These are phyloP conservation scores for Cotoneaster glaucophyllus DNA, from an alignment of 306 rosid genomes.

Conservation along the genomic window DNA sequence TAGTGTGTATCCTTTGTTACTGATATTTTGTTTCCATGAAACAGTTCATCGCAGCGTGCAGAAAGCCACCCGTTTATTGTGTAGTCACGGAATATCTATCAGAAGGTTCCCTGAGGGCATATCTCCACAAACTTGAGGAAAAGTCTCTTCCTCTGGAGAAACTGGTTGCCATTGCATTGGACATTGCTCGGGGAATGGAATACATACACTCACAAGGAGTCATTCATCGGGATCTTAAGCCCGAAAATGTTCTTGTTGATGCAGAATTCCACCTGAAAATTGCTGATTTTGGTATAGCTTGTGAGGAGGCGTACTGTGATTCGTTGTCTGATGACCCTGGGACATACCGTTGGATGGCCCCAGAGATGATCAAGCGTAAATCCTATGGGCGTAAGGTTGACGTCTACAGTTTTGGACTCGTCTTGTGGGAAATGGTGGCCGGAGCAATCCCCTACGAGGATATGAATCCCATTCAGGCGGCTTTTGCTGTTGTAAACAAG, in stretches of 20 bases:
- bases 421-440: slow-evolving; percentile 86
- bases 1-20: background rate
- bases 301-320: slow-evolving; percentile 72
- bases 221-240: slow-evolving; percentile 91
- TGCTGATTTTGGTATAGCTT: slow-evolving; percentile 95
- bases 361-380: slow-evolving; percentile 92
- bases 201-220: slow-evolving; percentile 82
- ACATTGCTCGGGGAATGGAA: slow-evolving; percentile 87
- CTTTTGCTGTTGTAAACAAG: slow-evolving; percentile 93
- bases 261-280: slow-evolving; percentile 58
- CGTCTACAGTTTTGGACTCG: slow-evolving; percentile 87
- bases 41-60: slow-evolving; percentile 84
- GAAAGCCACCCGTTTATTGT: slow-evolving; percentile 77
- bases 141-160: slow-evolving; percentile 47
- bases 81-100: slow-evolving; percentile 73
- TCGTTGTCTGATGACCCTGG: slow-evolving; percentile 84
- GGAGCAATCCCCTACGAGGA: slow-evolving; percentile 83
- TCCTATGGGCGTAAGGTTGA: slow-evolving; percentile 80
- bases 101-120: slow-evolving; percentile 88
- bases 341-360: slow-evolving; percentile 99
- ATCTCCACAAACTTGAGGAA: slow-evolving; percentile 61
- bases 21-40: slow-evolving; percentile 26
- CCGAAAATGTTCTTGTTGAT: slow-evolving; percentile 74
- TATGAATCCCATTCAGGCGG: slow-evolving; percentile 96
- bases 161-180: slow-evolving; percentile 59